These are phyloP conservation scores for Lyophyllum atratum DNA, from an alignment of 768 basidiomycete species.

Conservation along the genomic window DNA sequence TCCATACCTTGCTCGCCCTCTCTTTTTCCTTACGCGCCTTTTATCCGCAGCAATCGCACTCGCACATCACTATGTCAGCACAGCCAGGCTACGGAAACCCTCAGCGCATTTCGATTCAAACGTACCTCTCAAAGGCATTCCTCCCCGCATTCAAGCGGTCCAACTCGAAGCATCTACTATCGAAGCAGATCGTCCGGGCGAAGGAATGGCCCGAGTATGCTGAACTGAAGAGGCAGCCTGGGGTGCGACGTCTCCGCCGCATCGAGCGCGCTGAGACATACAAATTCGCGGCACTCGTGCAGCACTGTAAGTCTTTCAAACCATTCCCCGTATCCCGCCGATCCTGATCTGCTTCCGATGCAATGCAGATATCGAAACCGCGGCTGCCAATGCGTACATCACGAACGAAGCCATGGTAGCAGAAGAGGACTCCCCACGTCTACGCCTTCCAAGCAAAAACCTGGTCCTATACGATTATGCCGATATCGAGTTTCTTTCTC, in stretches of 20 bases:
- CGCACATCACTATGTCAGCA: not conserved
- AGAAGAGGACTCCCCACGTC: conserved; percentile 9
- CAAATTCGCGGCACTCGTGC: conserved; percentile 5
- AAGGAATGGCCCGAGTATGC: conserved; percentile 17
- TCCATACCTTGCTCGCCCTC: not conserved
- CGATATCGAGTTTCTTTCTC: conserved; percentile 15
- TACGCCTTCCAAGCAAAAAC: conserved; percentile 17
- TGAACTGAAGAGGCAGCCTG: conserved; percentile 15
- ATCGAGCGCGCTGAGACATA: conserved; percentile 6
- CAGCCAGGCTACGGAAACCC: not conserved
- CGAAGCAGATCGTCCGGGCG: conserved; percentile 5
- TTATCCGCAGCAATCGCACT: not conserved
- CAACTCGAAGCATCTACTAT: not conserved
- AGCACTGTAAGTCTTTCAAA: not conserved
- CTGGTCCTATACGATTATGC: conserved; percentile 15
- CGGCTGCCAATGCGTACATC: not conserved
- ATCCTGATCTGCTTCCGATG: not conserved
- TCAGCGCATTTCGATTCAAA: conserved; percentile 8
- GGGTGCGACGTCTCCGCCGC: conserved; percentile 5
- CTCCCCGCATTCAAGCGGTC: conserved; percentile 16
- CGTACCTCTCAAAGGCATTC: conserved; percentile 10
- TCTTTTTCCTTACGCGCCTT: not conserved
- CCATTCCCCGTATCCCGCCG: not conserved
- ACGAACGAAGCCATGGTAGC: conserved; percentile 4
- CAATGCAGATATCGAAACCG: not conserved